Base-by-base conservation (phyloP, 2,329 filamentous ascomycete genomes). In the Aspergillus sp. region DNA sequence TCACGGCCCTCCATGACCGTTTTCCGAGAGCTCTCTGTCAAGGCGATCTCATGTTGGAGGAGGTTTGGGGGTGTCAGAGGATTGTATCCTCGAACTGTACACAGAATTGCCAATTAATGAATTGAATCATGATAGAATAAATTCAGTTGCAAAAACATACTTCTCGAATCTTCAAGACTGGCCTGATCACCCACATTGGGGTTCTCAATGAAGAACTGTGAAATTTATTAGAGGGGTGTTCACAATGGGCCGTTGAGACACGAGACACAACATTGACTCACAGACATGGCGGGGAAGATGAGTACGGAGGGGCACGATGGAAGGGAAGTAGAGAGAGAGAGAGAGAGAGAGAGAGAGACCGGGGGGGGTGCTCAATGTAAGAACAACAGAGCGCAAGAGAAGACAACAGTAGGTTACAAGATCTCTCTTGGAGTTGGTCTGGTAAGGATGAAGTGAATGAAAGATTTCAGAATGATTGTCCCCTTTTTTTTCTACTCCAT, bases 51-150 rank as follows among this genome's bases (percentile, higher is more conserved):
- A 83, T 94, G 90, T 78, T 98, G 94, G 61, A 99, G 91, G 64
- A 99, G 87, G 72, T 96, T 91, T 63, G 95, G 95, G 6, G 95
- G 88, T 14, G 92, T 97, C 67, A 99, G 83, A 70, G 91, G 94
- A 75, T 96, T 96, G 84, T 96, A 94, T 69, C 94, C 94, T 63
- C 90, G 89, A 77, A 92, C 89, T 91, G 64, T 54, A 45, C 36
- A 53, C 12, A 52, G 22, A 42, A 24, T 47, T 47, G 54, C 47
- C 51, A 32, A 59, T 55, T 49, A 47, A 36, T 26, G 24, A 55
- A 51, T 59, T 51, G 26, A 29, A 36, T 36, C 14, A 46, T 14
- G 16, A 55, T n/a, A 46, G 31, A 45, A 52, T 20, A 14, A 47
- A 50, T 29, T 60, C 29, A 57, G 55, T 32, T 29, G 58, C 26